Percentiles rank a stretch among this genome's conserved stretches.
Evolutionary conservation across 2,329 filamentous ascomycete species (phyloP).

Genomic region (Blastomyces silverae): DNA sequence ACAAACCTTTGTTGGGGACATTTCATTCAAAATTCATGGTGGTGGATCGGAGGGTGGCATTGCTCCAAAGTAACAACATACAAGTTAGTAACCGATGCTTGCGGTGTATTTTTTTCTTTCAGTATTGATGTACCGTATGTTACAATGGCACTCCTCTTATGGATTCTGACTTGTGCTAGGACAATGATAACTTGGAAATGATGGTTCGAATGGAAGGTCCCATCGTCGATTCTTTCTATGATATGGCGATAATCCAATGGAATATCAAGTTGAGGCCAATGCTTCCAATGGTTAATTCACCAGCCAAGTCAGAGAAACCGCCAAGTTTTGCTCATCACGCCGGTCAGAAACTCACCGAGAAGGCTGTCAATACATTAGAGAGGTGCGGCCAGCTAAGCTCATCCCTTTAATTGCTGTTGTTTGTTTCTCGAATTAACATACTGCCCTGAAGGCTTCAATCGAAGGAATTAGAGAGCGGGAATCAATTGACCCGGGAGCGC

Average conservation of each 20-base stretch:
- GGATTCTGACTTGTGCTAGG: slow-evolving; percentile 26
- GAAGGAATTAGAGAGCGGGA: background rate
- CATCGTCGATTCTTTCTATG: slow-evolving; percentile 69
- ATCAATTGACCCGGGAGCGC: background rate
- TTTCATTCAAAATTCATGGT: slow-evolving; percentile 74
- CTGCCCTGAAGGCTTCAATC: background rate
- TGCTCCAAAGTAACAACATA: slow-evolving; percentile 73
- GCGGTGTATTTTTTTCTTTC: background rate
- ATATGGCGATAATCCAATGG: slow-evolving; percentile 68
- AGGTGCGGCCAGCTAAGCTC: background rate
- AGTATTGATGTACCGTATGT: background rate
- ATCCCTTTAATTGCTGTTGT: background rate
- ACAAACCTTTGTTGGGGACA: slow-evolving; percentile 62
- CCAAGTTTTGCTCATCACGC: slow-evolving; percentile 22
- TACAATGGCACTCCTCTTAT: background rate
- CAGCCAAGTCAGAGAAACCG: slow-evolving; percentile 37
- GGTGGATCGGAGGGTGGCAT: slow-evolving; percentile 62
- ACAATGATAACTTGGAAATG: slow-evolving; percentile 78
- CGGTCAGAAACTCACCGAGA: slow-evolving; percentile 13
- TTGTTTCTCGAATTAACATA: background rate
- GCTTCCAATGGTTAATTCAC: slow-evolving; percentile 50
- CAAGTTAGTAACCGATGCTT: slow-evolving; percentile 30
- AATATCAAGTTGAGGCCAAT: slow-evolving; percentile 55
- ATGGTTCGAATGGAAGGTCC: slow-evolving; percentile 68
- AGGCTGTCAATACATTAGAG: slow-evolving; percentile 32